Conservation (phyloP, 768 basidiomycete species). For the Kwoniella botswanensis region DNA sequence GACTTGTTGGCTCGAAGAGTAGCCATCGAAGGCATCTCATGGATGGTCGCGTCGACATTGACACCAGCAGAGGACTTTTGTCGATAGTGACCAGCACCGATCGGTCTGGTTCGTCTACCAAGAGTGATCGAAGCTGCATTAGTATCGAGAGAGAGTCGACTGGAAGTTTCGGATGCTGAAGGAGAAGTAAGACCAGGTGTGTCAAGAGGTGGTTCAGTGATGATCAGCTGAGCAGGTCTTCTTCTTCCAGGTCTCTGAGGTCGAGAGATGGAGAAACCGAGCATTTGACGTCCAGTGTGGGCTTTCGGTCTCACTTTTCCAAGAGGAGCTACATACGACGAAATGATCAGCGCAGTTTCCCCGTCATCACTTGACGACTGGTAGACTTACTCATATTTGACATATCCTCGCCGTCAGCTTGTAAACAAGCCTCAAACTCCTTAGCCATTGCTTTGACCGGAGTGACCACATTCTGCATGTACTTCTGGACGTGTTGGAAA, state of each 20-base stretch:
- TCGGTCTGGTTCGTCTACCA: slow-evolving; percentile 23
- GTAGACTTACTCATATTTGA: slow-evolving; percentile 35
- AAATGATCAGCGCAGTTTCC: too few species aligned
- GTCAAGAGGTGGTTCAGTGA: slow-evolving; percentile 20
- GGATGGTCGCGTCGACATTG: slow-evolving; percentile 42
- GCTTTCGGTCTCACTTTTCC: background rate
- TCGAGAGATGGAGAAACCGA: slow-evolving; percentile 31
- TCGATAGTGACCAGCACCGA: slow-evolving; percentile 40
- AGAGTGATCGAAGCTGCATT: slow-evolving; percentile 25
- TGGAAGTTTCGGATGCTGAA: slow-evolving; percentile 46
- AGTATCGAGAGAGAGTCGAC: slow-evolving; percentile 44
- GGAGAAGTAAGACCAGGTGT: slow-evolving; percentile 49
- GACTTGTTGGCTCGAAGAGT: slow-evolving; percentile 35
- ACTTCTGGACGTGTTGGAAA: slow-evolving; percentile 32
- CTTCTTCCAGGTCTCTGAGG: slow-evolving; percentile 39
- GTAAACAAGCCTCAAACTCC: slow-evolving; percentile 20
- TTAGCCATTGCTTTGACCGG: slow-evolving; percentile 21
- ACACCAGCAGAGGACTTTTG: slow-evolving; percentile 49
- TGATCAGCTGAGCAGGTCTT: slow-evolving; percentile 35
- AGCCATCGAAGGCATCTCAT: slow-evolving; percentile 42
- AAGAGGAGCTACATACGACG: slow-evolving; percentile 4
- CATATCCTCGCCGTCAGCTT: slow-evolving; percentile 37
- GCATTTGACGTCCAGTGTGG: slow-evolving; percentile 29
- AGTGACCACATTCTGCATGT: slow-evolving; percentile 10
- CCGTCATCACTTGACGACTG: too few species aligned